These are phyloP conservation scores for Thielaviopsis populi DNA, from an alignment of 2,329 filamentous ascomycete species.

Conservation along the genomic window DNA sequence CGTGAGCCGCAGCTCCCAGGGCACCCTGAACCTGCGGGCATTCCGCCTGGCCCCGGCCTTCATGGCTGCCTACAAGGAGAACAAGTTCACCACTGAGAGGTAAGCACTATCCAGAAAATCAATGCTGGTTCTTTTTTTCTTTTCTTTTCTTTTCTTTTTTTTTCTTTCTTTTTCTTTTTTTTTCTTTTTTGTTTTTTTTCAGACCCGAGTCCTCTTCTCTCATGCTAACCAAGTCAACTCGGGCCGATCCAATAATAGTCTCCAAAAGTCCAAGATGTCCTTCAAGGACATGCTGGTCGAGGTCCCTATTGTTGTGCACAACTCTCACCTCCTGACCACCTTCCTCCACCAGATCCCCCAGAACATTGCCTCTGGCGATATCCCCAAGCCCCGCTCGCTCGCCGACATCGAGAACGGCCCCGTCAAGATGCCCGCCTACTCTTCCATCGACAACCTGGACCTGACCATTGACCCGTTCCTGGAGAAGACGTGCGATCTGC, in stretches of 20 bases:
- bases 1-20: constrained; percentile 86
- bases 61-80: constrained; percentile 86
- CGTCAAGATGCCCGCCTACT: constrained; percentile 53
- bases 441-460: constrained; percentile 79
- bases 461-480: constrained; percentile 94
- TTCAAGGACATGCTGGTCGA: constrained; percentile 91
- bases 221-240: constrained; percentile 8
- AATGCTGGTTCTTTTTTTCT: too few species aligned
- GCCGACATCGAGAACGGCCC: constrained; percentile 57
- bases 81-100: constrained; percentile 94
- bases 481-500: constrained; percentile 92
- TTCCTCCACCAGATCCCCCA: constrained; percentile 85
- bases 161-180: too few species aligned
- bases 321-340: constrained; percentile 90
- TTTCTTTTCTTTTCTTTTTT: too few species aligned
- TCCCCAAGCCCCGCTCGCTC: constrained; percentile 64
- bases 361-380: constrained; percentile 38
- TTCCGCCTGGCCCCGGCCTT: constrained; percentile 81
- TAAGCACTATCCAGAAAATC: constrained; percentile 30
- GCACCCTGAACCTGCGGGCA: constrained; percentile 73
- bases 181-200: background rate
- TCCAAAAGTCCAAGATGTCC: constrained; percentile 85
- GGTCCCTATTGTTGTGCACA: constrained; percentile 79
- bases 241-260: constrained; percentile 39
- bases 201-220: background rate